Percentiles rank a stretch among this genome's conserved stretches.
These are phyloP conservation scores for Colletotrichum sp. DNA, from an alignment of 2,329 filamentous ascomycete genomes.

Conservation along the genomic window DNA sequence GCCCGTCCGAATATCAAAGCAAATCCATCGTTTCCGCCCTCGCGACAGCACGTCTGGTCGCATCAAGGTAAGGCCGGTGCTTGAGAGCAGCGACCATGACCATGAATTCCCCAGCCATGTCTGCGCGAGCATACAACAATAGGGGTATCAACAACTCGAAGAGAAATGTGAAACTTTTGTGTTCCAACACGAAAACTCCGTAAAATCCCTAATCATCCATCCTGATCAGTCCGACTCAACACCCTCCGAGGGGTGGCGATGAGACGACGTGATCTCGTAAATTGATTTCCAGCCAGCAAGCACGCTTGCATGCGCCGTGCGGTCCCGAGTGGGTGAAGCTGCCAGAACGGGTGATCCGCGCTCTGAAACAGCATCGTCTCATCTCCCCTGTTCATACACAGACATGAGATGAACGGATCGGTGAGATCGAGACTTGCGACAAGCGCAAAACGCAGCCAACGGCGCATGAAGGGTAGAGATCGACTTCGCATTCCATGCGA, in stretches of 20 bases:
- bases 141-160: constrained; percentile 25
- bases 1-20: constrained; percentile 5
- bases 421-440: background rate
- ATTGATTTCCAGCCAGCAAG: constrained; percentile 8
- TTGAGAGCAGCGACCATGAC: background rate
- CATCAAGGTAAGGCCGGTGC: background rate
- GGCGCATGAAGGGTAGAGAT: background rate
- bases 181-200: constrained; percentile 19
- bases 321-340: background rate
- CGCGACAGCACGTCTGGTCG: background rate
- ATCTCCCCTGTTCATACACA: background rate
- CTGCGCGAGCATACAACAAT: constrained; percentile 14
- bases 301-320: constrained; percentile 1
- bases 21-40: constrained; percentile 7
- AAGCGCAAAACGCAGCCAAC: background rate
- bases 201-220: constrained; percentile 17
- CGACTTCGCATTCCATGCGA: constrained; percentile 9
- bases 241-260: background rate
- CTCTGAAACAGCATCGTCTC: background rate
- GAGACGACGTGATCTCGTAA: constrained; percentile 1
- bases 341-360: background rate
- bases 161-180: constrained; percentile 21
- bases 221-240: background rate
- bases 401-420: background rate
- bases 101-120: background rate